Conservation (phyloP, 305 asterid species). For the Plantago lanceolata region DNA sequence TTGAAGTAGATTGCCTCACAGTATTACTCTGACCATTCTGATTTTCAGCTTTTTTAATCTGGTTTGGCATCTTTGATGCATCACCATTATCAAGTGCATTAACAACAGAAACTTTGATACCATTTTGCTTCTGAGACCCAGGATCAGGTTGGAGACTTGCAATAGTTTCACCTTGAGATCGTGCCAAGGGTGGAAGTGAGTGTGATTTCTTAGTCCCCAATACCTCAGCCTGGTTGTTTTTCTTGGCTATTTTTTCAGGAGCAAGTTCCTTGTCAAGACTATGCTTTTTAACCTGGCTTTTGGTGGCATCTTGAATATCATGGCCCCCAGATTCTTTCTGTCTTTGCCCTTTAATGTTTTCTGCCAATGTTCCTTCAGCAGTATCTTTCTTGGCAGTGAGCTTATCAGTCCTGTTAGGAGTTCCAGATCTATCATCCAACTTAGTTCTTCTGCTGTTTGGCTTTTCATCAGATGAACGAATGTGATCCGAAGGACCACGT, state of each 20-base stretch:
- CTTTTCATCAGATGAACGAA: constrained; percentile 33
- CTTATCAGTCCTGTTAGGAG: constrained; percentile 48
- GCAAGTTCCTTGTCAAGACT: constrained; percentile 38
- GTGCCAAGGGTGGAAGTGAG: constrained; percentile 65
- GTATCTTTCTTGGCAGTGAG: constrained; percentile 46
- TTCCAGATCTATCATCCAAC: constrained; percentile 39
- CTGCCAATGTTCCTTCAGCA: constrained; percentile 43
- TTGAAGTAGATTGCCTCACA: constrained; percentile 45
- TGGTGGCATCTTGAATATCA: constrained; percentile 26
- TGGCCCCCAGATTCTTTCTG: constrained; percentile 39
- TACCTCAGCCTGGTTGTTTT: constrained; percentile 40
- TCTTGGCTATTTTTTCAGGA: constrained; percentile 50
- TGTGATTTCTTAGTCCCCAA: constrained; percentile 53
- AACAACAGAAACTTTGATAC: constrained; percentile 27
- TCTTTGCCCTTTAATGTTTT: constrained; percentile 41
- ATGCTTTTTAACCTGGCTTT: constrained; percentile 47
- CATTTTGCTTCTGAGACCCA: constrained; percentile 57
- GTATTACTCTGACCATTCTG: constrained; percentile 29
- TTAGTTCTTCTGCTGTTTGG: constrained; percentile 41
- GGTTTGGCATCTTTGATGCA: constrained; percentile 32
- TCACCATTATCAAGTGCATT: constrained; percentile 41
- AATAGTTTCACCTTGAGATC: constrained; percentile 50
- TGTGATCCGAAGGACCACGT: constrained; percentile 32
- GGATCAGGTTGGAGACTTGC: too few relatives aligned
- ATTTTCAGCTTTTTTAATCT: constrained; percentile 39